Base-by-base conservation (phyloP, 2,329 filamentous ascomycete species). In the Rhytidhysteron rufulum region DNA sequence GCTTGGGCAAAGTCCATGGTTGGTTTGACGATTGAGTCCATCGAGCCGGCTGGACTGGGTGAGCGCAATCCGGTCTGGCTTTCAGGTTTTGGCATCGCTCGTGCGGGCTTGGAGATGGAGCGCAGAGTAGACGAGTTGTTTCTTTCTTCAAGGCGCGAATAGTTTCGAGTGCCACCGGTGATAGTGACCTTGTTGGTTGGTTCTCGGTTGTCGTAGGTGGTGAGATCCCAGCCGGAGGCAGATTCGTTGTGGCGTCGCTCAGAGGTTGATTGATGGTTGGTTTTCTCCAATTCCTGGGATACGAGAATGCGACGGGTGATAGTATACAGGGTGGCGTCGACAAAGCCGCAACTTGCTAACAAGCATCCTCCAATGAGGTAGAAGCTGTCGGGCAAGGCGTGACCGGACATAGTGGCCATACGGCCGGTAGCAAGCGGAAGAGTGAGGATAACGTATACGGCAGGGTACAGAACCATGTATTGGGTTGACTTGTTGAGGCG, bases 371-470 rank as follows among this genome's bases (percentile, higher is more conserved):
- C 77, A 9, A 80, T 70, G 54, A 74, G 76, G 55, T 80, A 82
- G 55, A 78, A 82, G 0, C 58, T 63, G 1, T 79, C 66, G 0
- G 75, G 71, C 3, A 80, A 69, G 0, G 65, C 36, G 4, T 49
- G 48, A 5, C 62, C 62, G 2, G 55, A 59, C 63, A 67, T 67
- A 16, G 58, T 51, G 11, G 59, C 54, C 63, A 67, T 67, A 25
- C 63, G 58, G 5, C 62, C 63, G 5, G 64, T 51, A 6, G 82
- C 81, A 1, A 87, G 69, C 0, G 83, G 83, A 0, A 82, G 70
- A 0, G 82, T 86, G 48, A 83, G 80, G 15, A 83, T 42, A 2
- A 84, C 71, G 57, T 86, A 86, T 43, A 83, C 80, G 45, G 80
- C 57, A 0, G 83, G 83, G 46, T 86, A 86, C 22, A 85, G 67